phyloP scores from a whole-genome alignment of 441 rosid genomes.

The Flueggea neowawraea region DNA sequence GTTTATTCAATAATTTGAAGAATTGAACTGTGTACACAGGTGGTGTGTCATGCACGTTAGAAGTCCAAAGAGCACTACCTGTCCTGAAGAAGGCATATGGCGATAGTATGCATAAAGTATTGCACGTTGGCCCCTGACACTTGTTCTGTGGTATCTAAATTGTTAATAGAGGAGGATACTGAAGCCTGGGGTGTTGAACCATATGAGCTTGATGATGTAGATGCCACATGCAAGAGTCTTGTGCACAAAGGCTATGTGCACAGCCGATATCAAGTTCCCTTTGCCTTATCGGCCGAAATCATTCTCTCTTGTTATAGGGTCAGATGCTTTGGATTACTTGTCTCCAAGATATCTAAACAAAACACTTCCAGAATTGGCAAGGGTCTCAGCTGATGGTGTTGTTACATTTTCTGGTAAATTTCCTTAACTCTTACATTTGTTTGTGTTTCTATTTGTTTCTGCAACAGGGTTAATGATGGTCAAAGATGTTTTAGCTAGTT shows the following conservation, averaged over 20 bases:
- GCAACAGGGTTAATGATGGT: too few species aligned
- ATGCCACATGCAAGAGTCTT: slow-evolving; percentile 48
- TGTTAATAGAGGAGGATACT: slow-evolving; percentile 56
- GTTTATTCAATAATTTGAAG: background rate
- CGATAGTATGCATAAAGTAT: slow-evolving; percentile 57
- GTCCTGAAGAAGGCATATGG: slow-evolving; percentile 60
- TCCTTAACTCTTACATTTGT: background rate
- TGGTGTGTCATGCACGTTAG: slow-evolving; percentile 51
- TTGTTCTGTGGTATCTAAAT: slow-evolving; percentile 55
- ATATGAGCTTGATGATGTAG: slow-evolving; percentile 64
- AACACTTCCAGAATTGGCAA: slow-evolving; percentile 64
- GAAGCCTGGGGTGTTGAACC: slow-evolving; percentile 81
- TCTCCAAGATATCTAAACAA: slow-evolving; percentile 69
- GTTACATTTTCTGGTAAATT: slow-evolving; percentile 57
- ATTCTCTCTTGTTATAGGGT: slow-evolving; percentile 60
- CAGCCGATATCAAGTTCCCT: slow-evolving; percentile 66
- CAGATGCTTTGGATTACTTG: slow-evolving; percentile 70
- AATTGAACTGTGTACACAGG: slow-evolving; percentile 27
- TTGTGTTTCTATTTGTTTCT: background rate
- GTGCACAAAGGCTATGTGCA: slow-evolving; percentile 64
- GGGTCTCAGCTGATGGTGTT: slow-evolving; percentile 60
- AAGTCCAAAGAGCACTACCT: slow-evolving; percentile 50
- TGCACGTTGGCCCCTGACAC: slow-evolving; percentile 73
- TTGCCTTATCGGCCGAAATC: slow-evolving; percentile 67
- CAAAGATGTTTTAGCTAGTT: too few species aligned